Conservation (phyloP, 1,139 yeast genomes). For the Kodamaea sp. region DNA sequence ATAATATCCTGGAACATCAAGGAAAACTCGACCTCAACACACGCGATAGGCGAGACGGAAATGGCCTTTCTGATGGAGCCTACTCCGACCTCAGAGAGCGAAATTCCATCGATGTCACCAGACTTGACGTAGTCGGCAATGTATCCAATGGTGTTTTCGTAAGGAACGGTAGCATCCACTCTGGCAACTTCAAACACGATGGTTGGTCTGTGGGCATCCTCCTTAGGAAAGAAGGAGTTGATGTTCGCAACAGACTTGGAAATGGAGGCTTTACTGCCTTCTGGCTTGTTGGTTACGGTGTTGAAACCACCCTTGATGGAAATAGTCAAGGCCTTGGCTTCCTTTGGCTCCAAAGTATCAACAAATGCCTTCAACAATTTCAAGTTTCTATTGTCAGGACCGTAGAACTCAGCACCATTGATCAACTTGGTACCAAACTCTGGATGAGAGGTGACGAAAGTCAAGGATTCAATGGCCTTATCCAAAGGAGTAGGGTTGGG, state of each 20-base stretch:
- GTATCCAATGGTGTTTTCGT: slow-evolving; percentile 50
- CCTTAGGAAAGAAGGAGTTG: slow-evolving; percentile 45
- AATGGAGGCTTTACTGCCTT: slow-evolving; percentile 50
- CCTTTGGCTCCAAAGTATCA: slow-evolving; percentile 50
- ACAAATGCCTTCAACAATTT: slow-evolving; percentile 58
- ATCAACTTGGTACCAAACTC: slow-evolving; percentile 56
- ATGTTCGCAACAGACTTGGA: slow-evolving; percentile 51
- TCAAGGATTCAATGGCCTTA: slow-evolving; percentile 48
- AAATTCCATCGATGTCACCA: slow-evolving; percentile 65
- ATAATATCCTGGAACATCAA: slow-evolving; percentile 60
- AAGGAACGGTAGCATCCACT: slow-evolving; percentile 52
- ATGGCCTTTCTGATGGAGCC: slow-evolving; percentile 59
- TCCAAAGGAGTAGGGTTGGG: slow-evolving; percentile 45
- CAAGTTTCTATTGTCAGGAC: slow-evolving; percentile 49
- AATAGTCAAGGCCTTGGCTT: slow-evolving; percentile 48
- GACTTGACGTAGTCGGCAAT: slow-evolving; percentile 52
- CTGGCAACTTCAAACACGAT: slow-evolving; percentile 73
- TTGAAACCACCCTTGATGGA: slow-evolving; percentile 69
- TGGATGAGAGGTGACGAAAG: slow-evolving; percentile 38
- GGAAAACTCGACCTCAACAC: slow-evolving; percentile 77
- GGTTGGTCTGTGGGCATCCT: slow-evolving; percentile 30
- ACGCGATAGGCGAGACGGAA: slow-evolving; percentile 50
- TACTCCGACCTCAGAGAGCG: slow-evolving; percentile 70
- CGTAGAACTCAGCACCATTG: slow-evolving; percentile 82
- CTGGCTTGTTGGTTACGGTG: slow-evolving; percentile 38